Conservation (phyloP, 106 monocot species). For the Iris macrosiphon region DNA sequence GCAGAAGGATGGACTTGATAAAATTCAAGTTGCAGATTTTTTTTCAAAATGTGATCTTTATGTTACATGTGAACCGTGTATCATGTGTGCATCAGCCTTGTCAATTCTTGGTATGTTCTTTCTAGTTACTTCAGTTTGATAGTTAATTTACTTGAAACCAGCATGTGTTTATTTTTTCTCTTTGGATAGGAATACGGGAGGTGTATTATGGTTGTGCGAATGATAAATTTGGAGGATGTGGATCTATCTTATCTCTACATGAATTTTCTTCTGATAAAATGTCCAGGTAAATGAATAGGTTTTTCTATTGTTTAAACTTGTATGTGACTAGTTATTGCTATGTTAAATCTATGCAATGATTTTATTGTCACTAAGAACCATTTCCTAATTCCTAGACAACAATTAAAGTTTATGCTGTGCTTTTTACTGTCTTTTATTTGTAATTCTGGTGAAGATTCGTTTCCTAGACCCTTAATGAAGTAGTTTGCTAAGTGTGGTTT, state of each 20-base stretch:
- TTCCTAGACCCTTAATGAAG: no score
- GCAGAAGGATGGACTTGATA: constrained; percentile 56
- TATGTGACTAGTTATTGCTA: not conserved
- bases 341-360: not conserved
- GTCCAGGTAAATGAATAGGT: constrained; percentile 18
- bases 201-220: constrained; percentile 88
- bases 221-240: constrained; percentile 99
- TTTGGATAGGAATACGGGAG: constrained; percentile 54
- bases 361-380: no score
- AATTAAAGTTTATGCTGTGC: not conserved
- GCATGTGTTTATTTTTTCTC: not conserved
- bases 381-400: no score
- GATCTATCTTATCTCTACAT: constrained; percentile 86
- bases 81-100: constrained; percentile 90
- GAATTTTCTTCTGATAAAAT: constrained; percentile 16
- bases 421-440: not conserved
- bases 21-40: constrained; percentile 52
- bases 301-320: not conserved
- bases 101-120: constrained; percentile 65
- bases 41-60: constrained; percentile 75
- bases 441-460: not conserved
- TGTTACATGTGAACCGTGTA: constrained; percentile 97
- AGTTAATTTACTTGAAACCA: not conserved
- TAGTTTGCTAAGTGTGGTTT: no score
- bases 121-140: not conserved